Evolutionary conservation across 148 eudicot genomes (phyloP).

Genomic region (Silene latifolia): DNA sequence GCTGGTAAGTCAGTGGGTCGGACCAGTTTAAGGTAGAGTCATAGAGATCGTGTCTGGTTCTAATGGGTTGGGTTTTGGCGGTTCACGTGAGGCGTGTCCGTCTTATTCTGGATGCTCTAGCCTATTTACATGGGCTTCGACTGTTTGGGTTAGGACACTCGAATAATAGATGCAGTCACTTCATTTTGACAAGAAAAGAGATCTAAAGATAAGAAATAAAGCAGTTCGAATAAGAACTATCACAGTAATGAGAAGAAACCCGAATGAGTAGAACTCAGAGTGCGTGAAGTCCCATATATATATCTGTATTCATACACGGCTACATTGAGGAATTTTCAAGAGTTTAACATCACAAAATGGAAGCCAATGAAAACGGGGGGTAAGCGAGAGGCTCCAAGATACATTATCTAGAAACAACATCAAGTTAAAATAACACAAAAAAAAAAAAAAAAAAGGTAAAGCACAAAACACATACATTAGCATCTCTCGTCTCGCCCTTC

Average conservation of each 20-base stretch:
- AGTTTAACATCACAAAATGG: neutral
- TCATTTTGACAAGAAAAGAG: too few species aligned
- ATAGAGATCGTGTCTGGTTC: neutral
- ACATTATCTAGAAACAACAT: neutral
- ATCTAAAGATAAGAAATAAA: neutral
- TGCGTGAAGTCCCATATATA: neutral
- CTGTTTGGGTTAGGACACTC: neutral
- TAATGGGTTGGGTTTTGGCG: neutral
- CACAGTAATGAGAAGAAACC: neutral
- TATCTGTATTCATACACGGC: neutral
- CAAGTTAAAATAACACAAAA: neutral
- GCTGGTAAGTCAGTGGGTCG: neutral
- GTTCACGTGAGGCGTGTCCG: too few species aligned
- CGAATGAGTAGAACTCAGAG: neutral
- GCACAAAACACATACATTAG: conserved; percentile 14
- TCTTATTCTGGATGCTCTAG: too few species aligned
- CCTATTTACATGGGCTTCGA: neutral
- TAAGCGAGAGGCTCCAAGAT: neutral
- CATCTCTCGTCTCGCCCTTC: neutral
- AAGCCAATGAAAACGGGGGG: neutral
- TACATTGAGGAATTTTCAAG: neutral
- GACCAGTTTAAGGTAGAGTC: neutral
- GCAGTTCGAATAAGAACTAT: neutral
- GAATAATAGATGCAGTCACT: too few species aligned
- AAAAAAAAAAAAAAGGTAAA: neutral